Evolutionary conservation across 768 basidiomycete genomes (phyloP).

Genomic region (Collybiopsis luxurians): DNA sequence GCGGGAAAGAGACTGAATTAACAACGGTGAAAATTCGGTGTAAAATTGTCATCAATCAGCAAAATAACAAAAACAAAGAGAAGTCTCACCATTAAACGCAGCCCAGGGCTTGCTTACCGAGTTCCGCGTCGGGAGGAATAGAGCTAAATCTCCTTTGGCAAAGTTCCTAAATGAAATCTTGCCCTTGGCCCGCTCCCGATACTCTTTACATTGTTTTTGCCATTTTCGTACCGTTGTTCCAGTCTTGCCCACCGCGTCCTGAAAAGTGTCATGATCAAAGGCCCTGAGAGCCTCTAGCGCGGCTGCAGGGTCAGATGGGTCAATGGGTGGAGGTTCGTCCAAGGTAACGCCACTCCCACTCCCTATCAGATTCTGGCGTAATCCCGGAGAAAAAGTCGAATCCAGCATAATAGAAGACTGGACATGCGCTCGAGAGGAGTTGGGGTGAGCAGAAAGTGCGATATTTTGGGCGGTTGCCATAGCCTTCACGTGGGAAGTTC

Average conservation of each 20-base stretch:
- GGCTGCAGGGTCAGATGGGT: constrained; percentile 69
- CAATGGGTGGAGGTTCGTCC: constrained; percentile 71
- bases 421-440: constrained; percentile 25
- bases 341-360: constrained; percentile 24
- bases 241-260: constrained; percentile 78
- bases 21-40: constrained; percentile 34
- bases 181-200: constrained; percentile 91
- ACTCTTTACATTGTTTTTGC: constrained; percentile 97
- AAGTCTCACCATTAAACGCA: constrained; percentile 86
- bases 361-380: constrained; percentile 55
- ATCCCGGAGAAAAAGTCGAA: constrained; percentile 41
- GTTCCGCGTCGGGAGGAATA: constrained; percentile 95
- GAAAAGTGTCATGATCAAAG: constrained; percentile 83
- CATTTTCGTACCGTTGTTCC: constrained; percentile 91
- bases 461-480: constrained; percentile 60
- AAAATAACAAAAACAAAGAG: background rate
- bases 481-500: constrained; percentile 74
- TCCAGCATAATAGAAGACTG: constrained; percentile 45
- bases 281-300: constrained; percentile 68
- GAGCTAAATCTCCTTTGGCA: constrained; percentile 88
- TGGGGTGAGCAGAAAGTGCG: constrained; percentile 45
- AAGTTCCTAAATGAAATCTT: constrained; percentile 98
- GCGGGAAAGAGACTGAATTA: constrained; percentile 84
- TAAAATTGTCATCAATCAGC: constrained; percentile 5
- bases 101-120: constrained; percentile 95